Evolutionary conservation across 306 rosid species (phyloP), one percentile per base, ranked within the genome.

Genomic region (Fragaria vesca): DNA sequence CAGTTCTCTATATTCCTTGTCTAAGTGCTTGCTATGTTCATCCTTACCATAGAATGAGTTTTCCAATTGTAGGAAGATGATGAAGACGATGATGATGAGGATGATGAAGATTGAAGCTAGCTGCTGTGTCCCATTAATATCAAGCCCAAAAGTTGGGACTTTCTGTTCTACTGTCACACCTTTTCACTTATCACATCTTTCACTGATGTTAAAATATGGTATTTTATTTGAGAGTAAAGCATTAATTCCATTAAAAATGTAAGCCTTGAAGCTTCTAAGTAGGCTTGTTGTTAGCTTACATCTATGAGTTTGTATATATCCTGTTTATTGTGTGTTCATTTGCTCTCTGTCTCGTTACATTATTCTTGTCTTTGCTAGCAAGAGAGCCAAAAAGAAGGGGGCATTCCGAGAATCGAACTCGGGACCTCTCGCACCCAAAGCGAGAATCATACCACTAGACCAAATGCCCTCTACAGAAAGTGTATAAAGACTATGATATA

Each of bases 381-480:
- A 9, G 4, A 58, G 5, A 58, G 3, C 7, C 6, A 30, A 43
- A 72, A 72, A 52, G 36, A 20, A 9, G 2, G 77, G 72, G 76
- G 82, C 72, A 79, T 73, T 38, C 66, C 66, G 66, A 73, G 52
- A 73, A 73, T 54, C 76, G 66, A 54, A 73, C 76, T 73, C 76
- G 66, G 76, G 76, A 73, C 76, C 76, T 73, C 66, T 73, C 76
- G 76, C 76, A 76, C 67, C 80, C 67, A 67, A 68, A 38, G 66
- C 74, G 66, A 77, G 73, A 69, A 67, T 68, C 74, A 66, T 77
- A 77, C 75, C 81, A 77, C 81, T 54, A 77, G 82, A 72, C 82
- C 82, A 72, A 79, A 72, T 79, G 81, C 81, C 76, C 76, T 43
- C 47, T 0, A 42, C 1, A 11, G 45, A 1, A 42, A 7, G 45